Base-by-base conservation (phyloP, 148 eudicot genomes). In the Drosera capensis region DNA sequence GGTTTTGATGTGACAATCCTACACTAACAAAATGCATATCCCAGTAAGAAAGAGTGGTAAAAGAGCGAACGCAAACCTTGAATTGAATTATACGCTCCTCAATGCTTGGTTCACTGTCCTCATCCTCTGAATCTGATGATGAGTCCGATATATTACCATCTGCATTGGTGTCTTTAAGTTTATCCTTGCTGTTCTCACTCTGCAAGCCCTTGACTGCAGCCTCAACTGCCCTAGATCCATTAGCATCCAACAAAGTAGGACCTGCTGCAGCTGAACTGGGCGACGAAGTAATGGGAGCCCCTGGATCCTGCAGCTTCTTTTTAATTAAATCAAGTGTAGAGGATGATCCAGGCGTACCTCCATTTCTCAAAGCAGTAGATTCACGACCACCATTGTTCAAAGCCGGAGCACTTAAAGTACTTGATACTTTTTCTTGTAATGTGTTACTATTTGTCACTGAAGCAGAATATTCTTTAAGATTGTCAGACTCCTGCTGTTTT, bases 51-150 rank as follows among this genome's bases (percentile, higher is more conserved):
- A 37, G 3, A 37, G 5, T 8, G 5, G n/a, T 37, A 8, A 14
- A 14, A 25, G 36, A 38, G 22, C 18, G 43, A 51, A 39, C 14
- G 29, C 57, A 44, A 61, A 90, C 99, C 99, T 76, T 85, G 62
- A 92, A 92, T 48, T 92, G 95, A 59, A 65, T 64, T 36, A 72
- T 62, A 40, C 74, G 66, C 54, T 84, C 86, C 68, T 81, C 94
- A 68, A 73, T 92, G 36, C 88, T 71, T 39, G 99, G 99, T 55
- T 80, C 77, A 40, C 62, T 68, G 31, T 76, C 93, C 54, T 64
- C 87, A 60, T 85, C 95, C 49, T 92, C 99, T 7, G 99, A 92
- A 62, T 85, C 99, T 17, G 99, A 81, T 24, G 99, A 85, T 45
- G 71, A 72, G 54, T 92, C 86, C 20, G 99, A 92, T 31, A 76